Base-by-base conservation (phyloP, 805 yeast genomes). In the Spathaspora gorwiae region DNA sequence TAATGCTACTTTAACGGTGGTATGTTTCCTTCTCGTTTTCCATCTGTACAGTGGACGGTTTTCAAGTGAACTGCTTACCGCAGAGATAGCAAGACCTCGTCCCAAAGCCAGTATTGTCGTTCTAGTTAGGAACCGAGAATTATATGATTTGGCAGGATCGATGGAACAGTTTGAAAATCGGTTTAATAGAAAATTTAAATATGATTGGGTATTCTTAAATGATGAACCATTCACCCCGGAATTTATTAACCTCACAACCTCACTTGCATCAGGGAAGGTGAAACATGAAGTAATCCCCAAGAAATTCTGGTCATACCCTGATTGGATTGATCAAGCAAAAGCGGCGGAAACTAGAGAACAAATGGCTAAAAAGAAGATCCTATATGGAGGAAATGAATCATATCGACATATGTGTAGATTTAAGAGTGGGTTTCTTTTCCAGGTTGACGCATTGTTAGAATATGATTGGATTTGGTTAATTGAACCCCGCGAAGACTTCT, bases 331-430 rank as follows among this genome's bases (percentile, higher is more conserved):
- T 19, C 24, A 19, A 19, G 24, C 4, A 73, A 1, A 80, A 65
- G 95, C 95, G 13, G 80, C 78, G 1, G 56, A 62, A 24, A 73
- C 76, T 36, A 76, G 95, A 51, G 72, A 74, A 48, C 65, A 71
- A 42, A 78, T 85, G 89, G 57, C 57, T 7, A 64, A 54, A 30
- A 61, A 73, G 49, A 86, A 67, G 79, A 95, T 67, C 92, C 87
- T 64, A 87, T 87, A 95, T 87, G 96, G 62, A 77, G 96, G 92
- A 87, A 65, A 84, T 92, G 12, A 95, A 95, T 1, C 84, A 87
- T 19, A 19, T 19, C 24, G 24, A 3, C 24, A 19, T 19, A 19
- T 19, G 24, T 19, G 24, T 19, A 19, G 24, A 19, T 19, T 19
- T 19, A 19, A 19, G 24, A 19, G 24, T 19, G 24, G 24, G 24